A percentile compares a stretch with the other conserved stretches of the same genome.
Evolutionary conservation across 805 yeast species (phyloP).

Genomic region (Pichia insulana): DNA sequence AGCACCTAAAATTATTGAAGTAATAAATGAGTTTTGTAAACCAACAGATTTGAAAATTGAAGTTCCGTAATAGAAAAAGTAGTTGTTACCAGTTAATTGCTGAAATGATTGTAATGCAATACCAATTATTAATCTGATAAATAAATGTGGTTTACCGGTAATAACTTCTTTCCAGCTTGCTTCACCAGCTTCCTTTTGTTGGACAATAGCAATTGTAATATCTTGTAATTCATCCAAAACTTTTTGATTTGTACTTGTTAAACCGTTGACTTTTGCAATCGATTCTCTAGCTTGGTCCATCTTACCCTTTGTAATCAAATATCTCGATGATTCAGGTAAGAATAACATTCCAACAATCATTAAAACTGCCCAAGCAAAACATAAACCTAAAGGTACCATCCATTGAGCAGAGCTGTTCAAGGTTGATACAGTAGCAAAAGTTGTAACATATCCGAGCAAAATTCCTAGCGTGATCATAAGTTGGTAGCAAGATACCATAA

Average conservation of each 20-base stretch:
- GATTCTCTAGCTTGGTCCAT: slow-evolving; percentile 43
- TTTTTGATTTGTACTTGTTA: slow-evolving; percentile 41
- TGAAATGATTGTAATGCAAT: slow-evolving; percentile 48
- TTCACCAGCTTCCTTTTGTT: slow-evolving; percentile 50
- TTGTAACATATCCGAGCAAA: slow-evolving; percentile 55
- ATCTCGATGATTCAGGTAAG: slow-evolving; percentile 67
- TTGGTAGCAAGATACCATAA: slow-evolving; percentile 60
- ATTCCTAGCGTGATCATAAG: slow-evolving; percentile 61
- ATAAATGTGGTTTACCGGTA: slow-evolving; percentile 51
- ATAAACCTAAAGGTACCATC: slow-evolving; percentile 49
- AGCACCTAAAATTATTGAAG: slow-evolving; percentile 46
- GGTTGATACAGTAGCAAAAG: slow-evolving; percentile 47
- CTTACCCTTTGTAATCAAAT: slow-evolving; percentile 39
- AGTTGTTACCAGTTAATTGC: slow-evolving; percentile 55
- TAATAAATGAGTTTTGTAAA: slow-evolving; percentile 42
- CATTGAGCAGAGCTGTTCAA: slow-evolving; percentile 44
- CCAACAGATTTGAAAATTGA: slow-evolving; percentile 51
- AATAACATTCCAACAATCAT: slow-evolving; percentile 40
- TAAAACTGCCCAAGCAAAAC: slow-evolving; percentile 41
- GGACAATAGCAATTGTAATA: slow-evolving; percentile 50
- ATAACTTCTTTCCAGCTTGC: slow-evolving; percentile 57
- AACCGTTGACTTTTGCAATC: slow-evolving; percentile 50
- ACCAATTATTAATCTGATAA: slow-evolving; percentile 46
- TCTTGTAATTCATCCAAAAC: slow-evolving; percentile 43
- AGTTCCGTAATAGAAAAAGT: slow-evolving; percentile 58